Base-by-base conservation (phyloP, 2,329 filamentous ascomycete genomes). In the Ophiostoma sp. region DNA sequence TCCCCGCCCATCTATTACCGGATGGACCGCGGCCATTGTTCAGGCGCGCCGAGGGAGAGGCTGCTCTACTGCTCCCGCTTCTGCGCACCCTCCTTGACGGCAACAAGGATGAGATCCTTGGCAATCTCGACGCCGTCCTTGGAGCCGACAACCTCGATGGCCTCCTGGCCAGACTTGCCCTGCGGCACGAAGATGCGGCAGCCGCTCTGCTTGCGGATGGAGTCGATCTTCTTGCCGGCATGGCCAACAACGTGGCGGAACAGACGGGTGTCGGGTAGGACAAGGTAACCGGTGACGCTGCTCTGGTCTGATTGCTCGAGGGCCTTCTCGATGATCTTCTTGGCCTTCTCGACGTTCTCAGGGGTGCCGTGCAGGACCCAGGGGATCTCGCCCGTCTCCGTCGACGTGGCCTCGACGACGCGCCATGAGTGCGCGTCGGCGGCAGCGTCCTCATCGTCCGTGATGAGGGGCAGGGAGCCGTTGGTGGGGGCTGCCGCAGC, bases 151-250 rank as follows among this genome's bases (percentile, higher is more conserved):
- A 99, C 90, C 81, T 97, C 92, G 76, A 99, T 97, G 4, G 94
- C 92, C 78, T 97, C 93, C 65, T 85, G 84, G 72, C 81, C 67
- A 6, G 68, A 44, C 36, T 58, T 67, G 63, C 70, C 82, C 78
- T 96, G 90, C 36, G 95, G 95, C 55, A 99, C 94, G 72, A 93
- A 93, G 76, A 99, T 96, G 80, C 90, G 93, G 79, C 93, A 97
- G 68, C 91, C 91, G 66, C 93, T 97, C 82, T 95, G 88, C 81
- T 92, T 92, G 73, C 95, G 88, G 76, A 99, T 97, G 58, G 87
- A 82, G 79, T 97, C 97, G 77, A 99, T 96, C 79, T 94, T 94
- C 78, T 87, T 90, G 69, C 95, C 95, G 70, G 90, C 91, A 72
- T 89, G 88, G 4, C 95, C 95, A 73, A 99, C 93, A 65, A 99